A percentile compares a stretch with the other conserved stretches of the same genome.
Evolutionary conservation across 371 early-diverging fungal species (phyloP).

Genomic region (Mucor velutinosus): DNA sequence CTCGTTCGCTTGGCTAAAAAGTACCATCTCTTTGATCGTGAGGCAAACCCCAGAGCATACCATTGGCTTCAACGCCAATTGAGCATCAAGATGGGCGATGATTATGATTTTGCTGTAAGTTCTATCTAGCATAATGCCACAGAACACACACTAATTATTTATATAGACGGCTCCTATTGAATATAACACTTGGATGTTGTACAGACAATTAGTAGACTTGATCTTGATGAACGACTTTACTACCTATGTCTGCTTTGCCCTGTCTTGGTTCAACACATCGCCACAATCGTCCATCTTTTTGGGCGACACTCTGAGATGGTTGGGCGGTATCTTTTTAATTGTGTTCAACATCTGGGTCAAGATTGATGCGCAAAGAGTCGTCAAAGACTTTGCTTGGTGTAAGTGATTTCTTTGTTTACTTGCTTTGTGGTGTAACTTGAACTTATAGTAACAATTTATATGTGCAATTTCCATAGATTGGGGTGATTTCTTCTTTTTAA

Average conservation of each 20-base stretch:
- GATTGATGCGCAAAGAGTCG: slow-evolving; percentile 93
- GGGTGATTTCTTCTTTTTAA: slow-evolving; percentile 97
- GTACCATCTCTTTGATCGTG: slow-evolving; percentile 64
- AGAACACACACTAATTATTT: background rate
- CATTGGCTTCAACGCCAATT: slow-evolving; percentile 73
- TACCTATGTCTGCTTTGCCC: slow-evolving; percentile 82
- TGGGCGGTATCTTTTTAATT: slow-evolving; percentile 79
- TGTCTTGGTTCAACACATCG: slow-evolving; percentile 68
- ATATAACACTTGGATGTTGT: slow-evolving; percentile 95
- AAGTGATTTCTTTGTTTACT: slow-evolving; percentile 34
- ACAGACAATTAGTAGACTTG: slow-evolving; percentile 91
- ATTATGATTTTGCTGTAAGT: slow-evolving; percentile 78
- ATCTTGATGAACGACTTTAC: slow-evolving; percentile 92
- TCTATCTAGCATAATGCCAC: background rate
- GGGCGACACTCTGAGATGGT: slow-evolving; percentile 69
- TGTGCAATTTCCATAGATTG: slow-evolving; percentile 65
- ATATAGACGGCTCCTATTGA: slow-evolving; percentile 81
- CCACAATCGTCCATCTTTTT: slow-evolving; percentile 53
- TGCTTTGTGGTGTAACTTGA: background rate
- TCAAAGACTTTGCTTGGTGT: slow-evolving; percentile 98
- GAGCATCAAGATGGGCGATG: slow-evolving; percentile 82
- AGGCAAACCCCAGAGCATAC: slow-evolving; percentile 53
- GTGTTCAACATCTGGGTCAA: slow-evolving; percentile 95
- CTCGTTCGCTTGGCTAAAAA: slow-evolving; percentile 70
- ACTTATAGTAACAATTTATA: slow-evolving; percentile 9